Conservation (phyloP, 2,329 filamentous ascomycete genomes). For the Fusarium armeniacum region DNA sequence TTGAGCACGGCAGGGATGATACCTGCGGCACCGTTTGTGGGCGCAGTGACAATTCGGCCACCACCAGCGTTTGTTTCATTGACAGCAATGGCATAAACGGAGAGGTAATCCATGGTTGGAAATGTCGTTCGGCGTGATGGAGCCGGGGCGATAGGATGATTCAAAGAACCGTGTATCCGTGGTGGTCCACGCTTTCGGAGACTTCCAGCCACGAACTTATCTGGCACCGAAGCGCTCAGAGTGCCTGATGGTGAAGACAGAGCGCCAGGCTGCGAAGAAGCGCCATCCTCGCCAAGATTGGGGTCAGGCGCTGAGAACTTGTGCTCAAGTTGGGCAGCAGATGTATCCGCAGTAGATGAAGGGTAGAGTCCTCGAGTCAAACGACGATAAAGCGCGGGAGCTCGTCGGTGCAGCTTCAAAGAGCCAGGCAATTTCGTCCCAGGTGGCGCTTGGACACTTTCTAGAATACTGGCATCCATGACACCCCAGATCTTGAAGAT, state of each 20-base stretch:
- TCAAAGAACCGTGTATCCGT: conserved; percentile 61
- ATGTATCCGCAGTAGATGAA: conserved; percentile 39
- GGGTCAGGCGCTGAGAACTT: conserved; percentile 25
- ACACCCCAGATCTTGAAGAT: conserved; percentile 65
- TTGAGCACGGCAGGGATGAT: conserved; percentile 67
- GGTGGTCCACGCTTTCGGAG: conserved; percentile 52
- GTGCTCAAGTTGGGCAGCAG: conserved; percentile 28
- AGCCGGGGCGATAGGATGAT: conserved; percentile 62
- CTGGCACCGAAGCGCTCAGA: conserved; percentile 10
- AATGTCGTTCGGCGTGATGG: conserved; percentile 63
- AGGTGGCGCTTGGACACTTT: conserved; percentile 62
- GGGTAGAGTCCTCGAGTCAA: conserved; percentile 63
- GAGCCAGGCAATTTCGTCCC: conserved; percentile 62
- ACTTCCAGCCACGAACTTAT: conserved; percentile 14
- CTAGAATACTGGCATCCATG: conserved; percentile 66
- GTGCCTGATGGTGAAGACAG: background rate
- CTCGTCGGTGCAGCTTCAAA: conserved; percentile 62
- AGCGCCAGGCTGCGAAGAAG: conserved; percentile 9
- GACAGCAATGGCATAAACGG: conserved; percentile 66
- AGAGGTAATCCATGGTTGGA: conserved; percentile 65
- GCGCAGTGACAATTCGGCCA: conserved; percentile 65
- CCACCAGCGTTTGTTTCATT: conserved; percentile 68
- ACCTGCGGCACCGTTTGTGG: conserved; percentile 65
- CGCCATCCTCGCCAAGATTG: conserved; percentile 22
- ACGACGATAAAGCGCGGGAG: conserved; percentile 61